Evolutionary conservation across 1,284 basidiomycete species (phyloP), one percentile per base, ranked within the genome.

Genomic region (Macrocystidia cucumis): DNA sequence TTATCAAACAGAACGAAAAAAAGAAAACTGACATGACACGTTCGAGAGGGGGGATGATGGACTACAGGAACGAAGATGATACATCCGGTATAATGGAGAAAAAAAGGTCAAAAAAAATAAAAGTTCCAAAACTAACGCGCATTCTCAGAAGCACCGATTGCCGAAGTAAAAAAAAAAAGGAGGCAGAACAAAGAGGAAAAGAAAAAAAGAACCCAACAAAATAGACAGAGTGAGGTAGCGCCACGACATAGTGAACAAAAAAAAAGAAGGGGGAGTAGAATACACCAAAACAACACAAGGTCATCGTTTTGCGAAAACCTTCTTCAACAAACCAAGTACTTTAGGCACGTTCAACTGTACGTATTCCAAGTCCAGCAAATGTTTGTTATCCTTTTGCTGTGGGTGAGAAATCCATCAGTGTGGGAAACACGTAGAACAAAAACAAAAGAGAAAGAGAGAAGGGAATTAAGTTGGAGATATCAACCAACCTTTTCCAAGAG

Each of bases 321-420:
- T 92, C 73, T 90, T 92, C 54, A 93, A 69, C 41, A 97, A 71
- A 22, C 78, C 83, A 21, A 98, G 70, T 25, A 98, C 91, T 59
- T 96, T 96, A 2, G 89, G 85, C 13, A 98, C 95, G 57, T 96
- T 93, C 44, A 98, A 66, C 60, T 97, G 92, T 37, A 98, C 95
- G 55, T 98, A 98, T 64, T 98, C 92, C 41, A 98, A 70, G 63
- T 98, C 95, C 41, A 98, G 67, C 31, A 92, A 68, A 49, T 93
- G 89, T 50, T 97, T 91, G 62, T 93, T 93, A 61, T 98, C 93
- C 67, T 97, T 96, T 85, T 98, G 95, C 89, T 96, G 57, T 53
- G 37, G 34, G 32, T 14, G 29, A 24, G 32, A 48, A 14, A 25
- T 31, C 8, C 9, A 32, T 48, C 35, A 49, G 35, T 24, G 32